Percentiles rank a stretch among this genome's conserved stretches.
Evolutionary conservation across 2,329 filamentous ascomycete genomes (phyloP).

Genomic region (Arthrinium puccinioides): DNA sequence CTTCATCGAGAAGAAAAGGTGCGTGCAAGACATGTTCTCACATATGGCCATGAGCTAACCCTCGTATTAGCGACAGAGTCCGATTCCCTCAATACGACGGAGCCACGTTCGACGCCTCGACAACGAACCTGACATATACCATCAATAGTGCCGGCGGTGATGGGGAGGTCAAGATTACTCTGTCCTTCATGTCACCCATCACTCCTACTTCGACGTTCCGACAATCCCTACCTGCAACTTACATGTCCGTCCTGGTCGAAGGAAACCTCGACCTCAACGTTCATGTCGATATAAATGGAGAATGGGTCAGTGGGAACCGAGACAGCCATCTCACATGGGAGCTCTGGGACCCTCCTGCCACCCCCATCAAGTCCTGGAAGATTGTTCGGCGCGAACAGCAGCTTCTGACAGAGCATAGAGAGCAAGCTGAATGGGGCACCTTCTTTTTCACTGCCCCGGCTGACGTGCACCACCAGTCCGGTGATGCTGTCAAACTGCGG

Average conservation of each 20-base stretch:
- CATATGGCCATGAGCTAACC: constrained; percentile 8
- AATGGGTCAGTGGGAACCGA: constrained; percentile 75
- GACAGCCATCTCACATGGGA: constrained; percentile 65
- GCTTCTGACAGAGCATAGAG: constrained; percentile 65
- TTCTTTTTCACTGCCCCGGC: constrained; percentile 68
- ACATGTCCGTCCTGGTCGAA: constrained; percentile 63
- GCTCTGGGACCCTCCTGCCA: constrained; percentile 37
- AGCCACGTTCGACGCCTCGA: constrained; percentile 40
- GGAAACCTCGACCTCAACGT: constrained; percentile 58
- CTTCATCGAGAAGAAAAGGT: constrained; percentile 24
- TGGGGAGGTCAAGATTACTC: constrained; percentile 28
- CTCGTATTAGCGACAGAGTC: constrained; percentile 25
- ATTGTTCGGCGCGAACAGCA: constrained; percentile 54
- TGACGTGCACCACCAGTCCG: constrained; percentile 62
- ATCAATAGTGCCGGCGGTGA: constrained; percentile 15
- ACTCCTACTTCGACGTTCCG: constrained; percentile 74
- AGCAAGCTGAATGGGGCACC: constrained; percentile 79
- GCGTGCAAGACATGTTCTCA: background rate
- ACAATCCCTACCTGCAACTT: constrained; percentile 76
- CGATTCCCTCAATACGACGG: constrained; percentile 35
- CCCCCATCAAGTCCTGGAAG: constrained; percentile 57
- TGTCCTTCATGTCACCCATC: constrained; percentile 65
- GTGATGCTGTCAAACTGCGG: constrained; percentile 58
- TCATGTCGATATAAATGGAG: constrained; percentile 64
- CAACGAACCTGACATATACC: constrained; percentile 41